phyloP scores from a whole-genome alignment of 2,329 filamentous ascomycete species.

The Geosmithia putterillii region DNA sequence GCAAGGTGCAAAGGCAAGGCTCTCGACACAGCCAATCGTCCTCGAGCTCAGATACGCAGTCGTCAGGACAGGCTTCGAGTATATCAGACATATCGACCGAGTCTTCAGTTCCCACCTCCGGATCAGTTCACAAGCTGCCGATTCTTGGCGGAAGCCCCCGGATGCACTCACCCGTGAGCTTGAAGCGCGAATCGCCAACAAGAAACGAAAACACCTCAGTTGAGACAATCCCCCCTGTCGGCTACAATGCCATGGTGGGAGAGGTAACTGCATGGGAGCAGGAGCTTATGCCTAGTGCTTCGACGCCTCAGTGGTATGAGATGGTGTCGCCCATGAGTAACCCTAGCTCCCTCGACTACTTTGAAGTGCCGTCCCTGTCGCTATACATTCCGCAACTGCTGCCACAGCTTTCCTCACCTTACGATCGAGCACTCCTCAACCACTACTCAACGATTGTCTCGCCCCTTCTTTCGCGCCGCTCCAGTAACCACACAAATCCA shows the following conservation, averaged over 20 bases:
- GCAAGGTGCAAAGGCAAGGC: neutral
- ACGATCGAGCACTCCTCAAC: slow-evolving; percentile 19
- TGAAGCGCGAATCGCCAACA: neutral
- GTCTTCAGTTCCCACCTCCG: neutral
- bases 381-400: slow-evolving; percentile 15
- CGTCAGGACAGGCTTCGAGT: neutral
- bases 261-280: slow-evolving; percentile 9
- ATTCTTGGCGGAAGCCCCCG: neutral
- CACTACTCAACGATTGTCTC: slow-evolving; percentile 20
- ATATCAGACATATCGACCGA: neutral
- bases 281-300: slow-evolving; percentile 1
- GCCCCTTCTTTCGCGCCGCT: slow-evolving; percentile 16
- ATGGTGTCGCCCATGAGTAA: slow-evolving; percentile 11
- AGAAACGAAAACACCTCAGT: neutral
- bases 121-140: neutral
- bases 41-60: neutral
- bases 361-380: slow-evolving; percentile 10
- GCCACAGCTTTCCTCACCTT: slow-evolving; percentile 13
- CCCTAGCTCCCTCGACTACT: slow-evolving; percentile 9
- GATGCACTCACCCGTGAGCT: neutral
- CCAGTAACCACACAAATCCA: slow-evolving; percentile 12
- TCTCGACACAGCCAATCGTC: neutral
- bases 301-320: slow-evolving; percentile 12
- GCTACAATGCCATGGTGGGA: neutral
- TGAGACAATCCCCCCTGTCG: neutral